phyloP scores from a whole-genome alignment of 1,284 basidiomycete genomes.

The Irpex lacteus region DNA sequence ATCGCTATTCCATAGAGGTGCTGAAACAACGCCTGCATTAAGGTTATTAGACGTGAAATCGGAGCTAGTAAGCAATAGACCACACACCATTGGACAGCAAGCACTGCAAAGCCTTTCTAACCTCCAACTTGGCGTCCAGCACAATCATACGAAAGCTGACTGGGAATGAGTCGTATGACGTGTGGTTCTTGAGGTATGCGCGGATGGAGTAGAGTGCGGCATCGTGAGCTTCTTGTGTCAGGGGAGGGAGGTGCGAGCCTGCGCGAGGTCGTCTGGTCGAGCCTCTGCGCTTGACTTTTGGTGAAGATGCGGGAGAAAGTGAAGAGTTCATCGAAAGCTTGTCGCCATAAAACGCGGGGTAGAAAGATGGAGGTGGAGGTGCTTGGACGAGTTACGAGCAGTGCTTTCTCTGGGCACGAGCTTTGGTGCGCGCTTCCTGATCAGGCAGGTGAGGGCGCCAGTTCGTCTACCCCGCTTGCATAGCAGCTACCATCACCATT shows the following conservation, averaged over 20 bases:
- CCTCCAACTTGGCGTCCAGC: slow-evolving; percentile 91
- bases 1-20: slow-evolving; percentile 97
- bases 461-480: background rate
- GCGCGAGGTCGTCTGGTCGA: slow-evolving; percentile 52
- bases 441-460: slow-evolving; percentile 1
- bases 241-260: slow-evolving; percentile 55
- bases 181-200: slow-evolving; percentile 80
- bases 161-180: slow-evolving; percentile 93
- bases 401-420: background rate
- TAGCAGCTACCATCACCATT: background rate
- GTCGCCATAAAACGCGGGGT: slow-evolving; percentile 9
- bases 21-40: slow-evolving; percentile 87
- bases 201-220: slow-evolving; percentile 78
- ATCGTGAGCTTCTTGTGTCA: slow-evolving; percentile 67
- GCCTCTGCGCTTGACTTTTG: slow-evolving; percentile 36
- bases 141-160: slow-evolving; percentile 96
- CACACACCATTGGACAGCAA: slow-evolving; percentile 81
- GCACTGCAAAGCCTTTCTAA: slow-evolving; percentile 90
- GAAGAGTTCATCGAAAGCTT: slow-evolving; percentile 36
- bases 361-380: background rate
- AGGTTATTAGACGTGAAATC: slow-evolving; percentile 6
- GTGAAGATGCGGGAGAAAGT: slow-evolving; percentile 35
- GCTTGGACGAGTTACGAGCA: background rate
- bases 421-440: background rate
- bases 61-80: slow-evolving; percentile 1